Conservation (phyloP, 139 green algal genomes). For the Picochlorum sp. region DNA sequence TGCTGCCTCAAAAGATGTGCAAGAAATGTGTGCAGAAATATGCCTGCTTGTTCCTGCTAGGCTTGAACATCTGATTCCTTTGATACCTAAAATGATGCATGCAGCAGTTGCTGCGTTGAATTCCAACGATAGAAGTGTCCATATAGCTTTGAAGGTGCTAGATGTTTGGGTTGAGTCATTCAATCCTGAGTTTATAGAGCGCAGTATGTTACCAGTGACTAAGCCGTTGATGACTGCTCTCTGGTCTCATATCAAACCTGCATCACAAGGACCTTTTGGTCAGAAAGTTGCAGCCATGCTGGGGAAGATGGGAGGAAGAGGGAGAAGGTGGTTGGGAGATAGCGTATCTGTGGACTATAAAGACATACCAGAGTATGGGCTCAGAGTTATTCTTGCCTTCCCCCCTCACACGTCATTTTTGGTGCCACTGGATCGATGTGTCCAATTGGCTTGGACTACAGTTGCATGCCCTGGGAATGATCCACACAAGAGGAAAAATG, state of each 20-base stretch:
- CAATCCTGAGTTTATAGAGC: conserved; percentile 93
- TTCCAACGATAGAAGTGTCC: conserved; percentile 38
- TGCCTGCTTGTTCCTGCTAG: conserved; percentile 74
- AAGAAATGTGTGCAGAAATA: conserved; percentile 70
- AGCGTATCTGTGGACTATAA: conserved; percentile 67
- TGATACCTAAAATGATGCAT: conserved; percentile 75
- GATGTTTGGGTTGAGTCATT: conserved; percentile 90
- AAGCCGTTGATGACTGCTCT: conserved; percentile 71
- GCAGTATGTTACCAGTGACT: conserved; percentile 68
- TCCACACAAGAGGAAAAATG: conserved; percentile 1
- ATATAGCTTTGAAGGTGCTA: conserved; percentile 59
- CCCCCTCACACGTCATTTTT: conserved; percentile 82
- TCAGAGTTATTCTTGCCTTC: conserved; percentile 94
- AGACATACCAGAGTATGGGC: conserved; percentile 88
- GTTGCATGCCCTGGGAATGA: background rate
- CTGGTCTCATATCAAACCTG: conserved; percentile 74
- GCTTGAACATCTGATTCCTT: conserved; percentile 62
- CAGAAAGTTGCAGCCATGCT: conserved; percentile 77
- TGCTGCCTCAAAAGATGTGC: conserved; percentile 7
- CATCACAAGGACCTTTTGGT: conserved; percentile 50
- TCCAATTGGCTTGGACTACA: conserved; percentile 27
- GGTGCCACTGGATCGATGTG: conserved; percentile 83
- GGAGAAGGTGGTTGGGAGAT: conserved; percentile 70
- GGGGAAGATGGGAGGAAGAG: conserved; percentile 91
- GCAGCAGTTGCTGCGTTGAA: conserved; percentile 70